A percentile compares a stretch with the other conserved stretches of the same genome.
phyloP scores from a whole-genome alignment of 2,329 filamentous ascomycete genomes.

The Penicillium aurantiogriseum region DNA sequence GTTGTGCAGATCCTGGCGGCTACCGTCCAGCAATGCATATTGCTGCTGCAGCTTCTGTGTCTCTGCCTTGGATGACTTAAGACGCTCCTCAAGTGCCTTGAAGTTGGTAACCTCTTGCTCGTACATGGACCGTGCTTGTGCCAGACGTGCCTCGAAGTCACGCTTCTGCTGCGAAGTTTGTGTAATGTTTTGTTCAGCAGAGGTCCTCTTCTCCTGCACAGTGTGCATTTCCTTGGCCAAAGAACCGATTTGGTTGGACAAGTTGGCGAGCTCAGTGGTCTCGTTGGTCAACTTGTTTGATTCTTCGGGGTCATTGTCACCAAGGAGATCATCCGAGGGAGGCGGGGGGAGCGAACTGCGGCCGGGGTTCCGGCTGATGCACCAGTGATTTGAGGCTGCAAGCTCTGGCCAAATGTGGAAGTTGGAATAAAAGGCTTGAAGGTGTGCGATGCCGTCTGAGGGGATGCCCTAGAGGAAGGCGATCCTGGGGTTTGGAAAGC shows the following conservation, averaged over 20 bases:
- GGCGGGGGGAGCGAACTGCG: constrained; percentile 45
- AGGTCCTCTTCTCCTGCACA: constrained; percentile 75
- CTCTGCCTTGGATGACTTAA: constrained; percentile 72
- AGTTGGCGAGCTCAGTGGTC: constrained; percentile 86
- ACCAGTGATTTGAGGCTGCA: constrained; percentile 75
- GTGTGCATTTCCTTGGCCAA: constrained; percentile 93
- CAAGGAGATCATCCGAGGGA: constrained; percentile 79
- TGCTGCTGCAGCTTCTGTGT: constrained; percentile 83
- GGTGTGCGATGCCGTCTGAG: constrained; percentile 45
- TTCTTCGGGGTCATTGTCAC: constrained; percentile 82
- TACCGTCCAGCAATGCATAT: constrained; percentile 76
- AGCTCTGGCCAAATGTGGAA: constrained; percentile 83
- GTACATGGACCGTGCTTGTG: constrained; percentile 82
- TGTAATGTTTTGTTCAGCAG: constrained; percentile 76
- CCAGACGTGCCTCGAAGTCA: constrained; percentile 84
- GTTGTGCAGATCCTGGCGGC: constrained; percentile 73
- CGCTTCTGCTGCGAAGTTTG: constrained; percentile 84
- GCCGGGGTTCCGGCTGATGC: constrained; percentile 44
- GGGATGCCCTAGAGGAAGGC: constrained; percentile 43
- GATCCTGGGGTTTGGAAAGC: constrained; percentile 57
- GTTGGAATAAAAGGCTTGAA: constrained; percentile 93
- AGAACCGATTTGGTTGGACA: constrained; percentile 92
- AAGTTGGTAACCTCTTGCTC: constrained; percentile 91
- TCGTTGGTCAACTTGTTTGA: constrained; percentile 86
- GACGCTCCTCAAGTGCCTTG: constrained; percentile 77